Base-by-base conservation (phyloP, 495 filamentous ascomycete genomes). In the Trichocladium uniseriatum region DNA sequence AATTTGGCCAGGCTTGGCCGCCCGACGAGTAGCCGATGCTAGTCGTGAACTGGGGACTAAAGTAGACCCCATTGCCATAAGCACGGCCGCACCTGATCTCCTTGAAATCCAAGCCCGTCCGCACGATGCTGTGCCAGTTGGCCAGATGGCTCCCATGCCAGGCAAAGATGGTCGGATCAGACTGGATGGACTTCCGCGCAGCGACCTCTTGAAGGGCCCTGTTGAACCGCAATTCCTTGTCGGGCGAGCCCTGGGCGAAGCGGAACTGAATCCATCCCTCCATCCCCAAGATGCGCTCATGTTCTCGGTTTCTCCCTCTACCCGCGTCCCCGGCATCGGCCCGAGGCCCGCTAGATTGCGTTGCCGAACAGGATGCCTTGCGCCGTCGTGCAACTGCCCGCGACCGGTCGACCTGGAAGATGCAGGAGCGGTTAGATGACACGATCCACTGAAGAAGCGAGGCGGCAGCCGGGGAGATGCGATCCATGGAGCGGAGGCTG, bases 101-200 rank as follows among this genome's bases (percentile, higher is more conserved):
- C 7, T 80, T 76, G 67, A 81, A 95, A 58, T 94, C 74, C 6
- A 97, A 67, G 1, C 90, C 89, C 49, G 83, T 76, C 37, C 91
- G 78, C 45, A 97, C 75, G 50, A 97, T 97, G 53, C 79, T 84
- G 63, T 95, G 91, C 91, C 91, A 97, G 58, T 94, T 95, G 0
- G 52, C 34, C 2, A 95, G 49, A 0, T 68, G 63, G 56, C 87
- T 94, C 4, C 91, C 91, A 62, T 92, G 87, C 77, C 82, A 94
- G 2, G 85, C 87, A 60, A 91, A 91, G 2, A 94, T 56, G 0
- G 88, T 88, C 0, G 87, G 84, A 53, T 81, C 65, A 20, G 59
- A 56, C 10, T 35, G 5, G 31, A 68, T 50, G 6, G 69, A 65
- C 13, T 71, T 52, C 1, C 64, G 59, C 11, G 57, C 45, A 0